Base-by-base conservation (phyloP, 139 green algal species). In the Deuterostichococcus epilithicus region DNA sequence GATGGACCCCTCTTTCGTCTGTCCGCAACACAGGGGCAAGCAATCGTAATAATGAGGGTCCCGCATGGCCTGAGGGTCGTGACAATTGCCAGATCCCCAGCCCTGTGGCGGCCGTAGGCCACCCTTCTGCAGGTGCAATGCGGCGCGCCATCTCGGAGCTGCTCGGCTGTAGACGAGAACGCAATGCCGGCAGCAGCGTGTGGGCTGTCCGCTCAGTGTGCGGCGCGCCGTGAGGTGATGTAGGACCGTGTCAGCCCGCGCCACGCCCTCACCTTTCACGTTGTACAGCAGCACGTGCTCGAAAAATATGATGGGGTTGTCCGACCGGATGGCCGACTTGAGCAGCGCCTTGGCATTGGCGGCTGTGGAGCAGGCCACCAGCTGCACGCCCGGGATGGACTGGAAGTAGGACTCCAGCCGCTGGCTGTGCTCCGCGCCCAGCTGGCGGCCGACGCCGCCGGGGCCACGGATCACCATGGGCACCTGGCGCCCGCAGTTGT, bases 241-340 rank as follows among this genome's bases (percentile, higher is more conserved):
- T 8, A 23, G 42, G 8, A 13, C 42, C 44, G 44, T 77, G 39
- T 42, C 75, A 4, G 42, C 42, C n/a, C 8, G 13, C 13, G 42
- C 42, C 10, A 63, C 18, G 26, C 77, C 81, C 77, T 82, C 77
- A 73, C 89, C 92, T 88, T 98, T 98, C 39, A 97, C 78, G 82
- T 98, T 98, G 90, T 98, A 98, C 81, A 98, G 89, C 76, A 98
- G 90, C 77, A 98, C 94, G 85, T 98, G 94, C 88, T 98, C 94
- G 66, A 98, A 98, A 88, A 98, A 98, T 82, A 98, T 97, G 81
- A 98, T 86, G 70, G 87, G 89, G 82, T 92, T 93, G 87, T 92
- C 88, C 32, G 59, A 82, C 68, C 89, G 82, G 83, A 93, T 93
- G 77, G 87, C 93, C 39, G 87, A 85, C 85, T 98, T 98, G 34